phyloP scores from a whole-genome alignment of 768 basidiomycete genomes.

The Boletus rubescentipes region DNA sequence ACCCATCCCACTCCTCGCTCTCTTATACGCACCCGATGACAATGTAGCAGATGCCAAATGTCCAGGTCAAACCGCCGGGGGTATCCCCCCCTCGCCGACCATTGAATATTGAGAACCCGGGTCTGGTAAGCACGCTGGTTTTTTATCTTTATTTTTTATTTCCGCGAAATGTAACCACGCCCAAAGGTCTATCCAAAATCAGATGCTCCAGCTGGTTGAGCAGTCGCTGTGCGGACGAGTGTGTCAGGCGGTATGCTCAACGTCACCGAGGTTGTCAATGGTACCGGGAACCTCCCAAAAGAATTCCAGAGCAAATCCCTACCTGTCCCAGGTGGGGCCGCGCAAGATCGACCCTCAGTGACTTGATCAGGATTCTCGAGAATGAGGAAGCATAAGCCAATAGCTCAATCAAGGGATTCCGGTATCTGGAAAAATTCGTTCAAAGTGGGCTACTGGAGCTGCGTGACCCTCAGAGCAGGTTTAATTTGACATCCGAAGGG shows the following conservation, averaged over 20 bases:
- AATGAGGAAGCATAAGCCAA: conserved; percentile 41
- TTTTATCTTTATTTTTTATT: not conserved
- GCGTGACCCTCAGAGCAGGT: not conserved
- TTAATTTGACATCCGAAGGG: not conserved
- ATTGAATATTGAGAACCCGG: conserved; percentile 51
- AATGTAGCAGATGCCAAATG: not conserved
- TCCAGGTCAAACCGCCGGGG: conserved; percentile 33
- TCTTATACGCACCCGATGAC: not conserved
- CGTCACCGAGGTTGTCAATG: not conserved
- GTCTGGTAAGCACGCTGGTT: conserved; percentile 32
- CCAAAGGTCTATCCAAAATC: conserved; percentile 51
- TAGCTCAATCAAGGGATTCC: conserved; percentile 33
- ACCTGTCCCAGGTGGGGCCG: conserved; percentile 43
- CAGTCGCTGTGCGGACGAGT: not conserved
- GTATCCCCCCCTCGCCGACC: conserved; percentile 19
- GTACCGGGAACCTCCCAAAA: conserved; percentile 21
- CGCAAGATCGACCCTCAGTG: conserved; percentile 43
- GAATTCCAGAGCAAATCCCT: conserved; percentile 44
- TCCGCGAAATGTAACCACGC: not conserved
- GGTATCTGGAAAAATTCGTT: conserved; percentile 41
- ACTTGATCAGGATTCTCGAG: conserved; percentile 45
- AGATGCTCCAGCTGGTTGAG: conserved; percentile 37
- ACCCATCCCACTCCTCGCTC: not conserved
- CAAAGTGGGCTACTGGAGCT: conserved; percentile 41
- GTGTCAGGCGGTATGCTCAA: not conserved